A percentile compares a stretch with the other conserved stretches of the same genome.
Evolutionary conservation across 306 rosid species (phyloP).

Genomic region (Quercus engelmannii): DNA sequence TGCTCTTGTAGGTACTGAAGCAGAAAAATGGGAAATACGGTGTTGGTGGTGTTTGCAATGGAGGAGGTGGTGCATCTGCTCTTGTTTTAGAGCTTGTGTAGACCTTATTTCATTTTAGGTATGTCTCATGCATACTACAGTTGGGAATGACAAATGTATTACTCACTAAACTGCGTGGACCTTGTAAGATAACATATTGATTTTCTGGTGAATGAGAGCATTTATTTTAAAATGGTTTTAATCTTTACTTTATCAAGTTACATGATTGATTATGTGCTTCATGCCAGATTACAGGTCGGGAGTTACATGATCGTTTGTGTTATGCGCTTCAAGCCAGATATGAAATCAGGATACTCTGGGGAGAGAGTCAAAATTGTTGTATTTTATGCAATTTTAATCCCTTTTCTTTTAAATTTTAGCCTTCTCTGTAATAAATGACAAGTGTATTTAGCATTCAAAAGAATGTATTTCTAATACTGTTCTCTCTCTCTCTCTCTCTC

Average conservation of each 20-base stretch:
- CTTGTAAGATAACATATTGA: not conserved
- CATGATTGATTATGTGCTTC: not conserved
- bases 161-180: not conserved
- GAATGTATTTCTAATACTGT: conserved; percentile 2
- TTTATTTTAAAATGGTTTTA: not conserved
- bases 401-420: conserved; percentile 12
- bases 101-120: conserved; percentile 16
- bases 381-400: conserved; percentile 12
- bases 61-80: conserved; percentile 99
- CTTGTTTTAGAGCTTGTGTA: conserved; percentile 86
- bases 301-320: not conserved
- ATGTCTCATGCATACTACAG: not conserved
- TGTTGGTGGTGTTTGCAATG: conserved; percentile 94
- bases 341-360: not conserved
- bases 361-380: conserved; percentile 19
- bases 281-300: not conserved
- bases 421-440: conserved; percentile 25
- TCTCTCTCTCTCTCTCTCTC: not conserved
- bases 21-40: conserved; percentile 89
- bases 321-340: not conserved
- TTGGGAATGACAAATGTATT: not conserved
- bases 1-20: conserved; percentile 61
- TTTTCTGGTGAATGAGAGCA: not conserved
- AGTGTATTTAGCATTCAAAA: conserved; percentile 24
- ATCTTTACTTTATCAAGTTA: not conserved